Conservation (phyloP, 495 filamentous ascomycete genomes). For the Xylaria acuta region DNA sequence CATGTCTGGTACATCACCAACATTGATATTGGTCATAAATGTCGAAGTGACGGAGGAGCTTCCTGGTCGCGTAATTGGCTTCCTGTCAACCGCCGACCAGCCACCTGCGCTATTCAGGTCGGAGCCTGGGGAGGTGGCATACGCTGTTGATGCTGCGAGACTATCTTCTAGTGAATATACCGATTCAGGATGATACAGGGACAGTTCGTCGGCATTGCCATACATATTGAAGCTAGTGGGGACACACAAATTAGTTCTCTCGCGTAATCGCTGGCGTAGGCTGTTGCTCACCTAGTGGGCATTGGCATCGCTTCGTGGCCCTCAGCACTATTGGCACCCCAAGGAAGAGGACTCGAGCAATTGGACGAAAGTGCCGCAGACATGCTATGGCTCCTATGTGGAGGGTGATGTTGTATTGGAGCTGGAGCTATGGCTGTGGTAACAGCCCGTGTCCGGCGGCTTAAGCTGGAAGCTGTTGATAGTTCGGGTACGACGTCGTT, state of each 20-base stretch:
- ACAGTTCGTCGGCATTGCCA: slow-evolving; percentile 33
- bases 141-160: slow-evolving; percentile 32
- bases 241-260: slow-evolving; percentile 1
- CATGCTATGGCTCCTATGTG: slow-evolving; percentile 41
- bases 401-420: slow-evolving; percentile 31
- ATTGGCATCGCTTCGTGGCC: slow-evolving; percentile 35
- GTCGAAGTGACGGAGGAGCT: slow-evolving; percentile 36
- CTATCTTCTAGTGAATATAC: slow-evolving; percentile 38
- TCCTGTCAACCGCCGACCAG: slow-evolving; percentile 39
- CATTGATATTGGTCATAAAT: slow-evolving; percentile 30
- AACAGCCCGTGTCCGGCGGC: slow-evolving; percentile 35
- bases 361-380: slow-evolving; percentile 34
- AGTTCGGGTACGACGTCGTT: slow-evolving; percentile 39
- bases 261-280: background rate
- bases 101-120: slow-evolving; percentile 35
- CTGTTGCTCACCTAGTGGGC: slow-evolving; percentile 33
- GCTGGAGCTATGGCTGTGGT: slow-evolving; percentile 33
- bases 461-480: slow-evolving; percentile 18
- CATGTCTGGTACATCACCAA: slow-evolving; percentile 29
- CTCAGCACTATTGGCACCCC: slow-evolving; percentile 32
- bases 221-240: slow-evolving; percentile 36
- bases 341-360: slow-evolving; percentile 35
- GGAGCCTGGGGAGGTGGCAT: slow-evolving; percentile 40
- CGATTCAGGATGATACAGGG: slow-evolving; percentile 38
- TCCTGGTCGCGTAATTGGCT: slow-evolving; percentile 29